Base-by-base conservation (phyloP, 495 filamentous ascomycete genomes). In the Evansstolkia leycettana region DNA sequence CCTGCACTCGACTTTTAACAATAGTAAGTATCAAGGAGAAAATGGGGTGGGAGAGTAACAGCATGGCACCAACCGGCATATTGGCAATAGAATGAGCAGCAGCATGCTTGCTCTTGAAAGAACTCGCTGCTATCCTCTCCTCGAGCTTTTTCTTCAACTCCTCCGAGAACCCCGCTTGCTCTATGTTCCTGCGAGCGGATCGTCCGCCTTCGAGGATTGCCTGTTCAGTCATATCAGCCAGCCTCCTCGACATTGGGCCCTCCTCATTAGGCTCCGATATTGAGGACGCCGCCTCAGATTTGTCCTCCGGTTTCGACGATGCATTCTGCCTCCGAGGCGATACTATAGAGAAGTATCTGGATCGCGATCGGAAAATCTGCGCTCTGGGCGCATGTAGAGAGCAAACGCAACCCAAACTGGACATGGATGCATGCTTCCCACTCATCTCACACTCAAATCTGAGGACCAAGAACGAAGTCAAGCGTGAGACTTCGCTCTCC, bases 101-200 rank as follows among this genome's bases (percentile, higher is more conserved):
- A 10, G 80, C 63, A 62, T 94, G 51, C 18, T 88, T 71, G 32
- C 65, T 74, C 37, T 64, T 69, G 54, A 94, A 92, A 17, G 76
- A 66, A 15, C 78, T 72, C 27, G 67, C 70, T 37, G 76, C 71
- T 3, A 96, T 68, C 46, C 79, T 78, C 43, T 80, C 77, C 35
- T 88, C 74, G 3, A 98, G 65, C 38, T 73, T 57, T 41, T 60
- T 59, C 49, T 85, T 92, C 40, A 96, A 60, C 39, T 94, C 86
- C 12, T 87, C 82, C 36, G 78, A 80, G 62, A 98, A 94, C 18
- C 83, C 84, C 31, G 83, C 84, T 37, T 92, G 80, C 47, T 82
- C 67, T 10, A 94, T 67, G n/a, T 80, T 82, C 47, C 78, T 79
- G 29, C 62, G 69, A 25, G 83, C 79, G 28, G 78, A 73, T 40